Evolutionary conservation across 495 filamentous ascomycete species (phyloP), one percentile per base, ranked within the genome.

Genomic region (Penicillium subrubescens): DNA sequence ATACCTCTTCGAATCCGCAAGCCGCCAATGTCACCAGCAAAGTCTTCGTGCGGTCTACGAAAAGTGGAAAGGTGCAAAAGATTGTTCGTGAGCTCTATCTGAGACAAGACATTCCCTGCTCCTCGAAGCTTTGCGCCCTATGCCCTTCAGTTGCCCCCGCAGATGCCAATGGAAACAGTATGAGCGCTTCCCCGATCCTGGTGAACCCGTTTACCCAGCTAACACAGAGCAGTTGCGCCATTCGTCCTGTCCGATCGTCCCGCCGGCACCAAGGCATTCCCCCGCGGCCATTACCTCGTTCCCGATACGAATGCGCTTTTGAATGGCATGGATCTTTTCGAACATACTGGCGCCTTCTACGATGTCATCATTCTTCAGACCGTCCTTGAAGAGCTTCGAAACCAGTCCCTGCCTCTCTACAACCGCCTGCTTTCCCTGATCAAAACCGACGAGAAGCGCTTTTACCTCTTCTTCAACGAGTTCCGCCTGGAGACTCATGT

Each of bases 381-480:
- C 1, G 95, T 97, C 31, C 88, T 99, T 23, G 95, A 99, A 76
- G 95, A 98, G 78, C 86, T 99, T 55, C 88, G 91, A 67, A 97
- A 97, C 73, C 88, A 94, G 55, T 98, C 95, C 11, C 75, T 98
- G 58, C 95, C 95, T 25, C 83, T 99, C 56, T 99, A 98, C 81
- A 97, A 97, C 71, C 93, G 95, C 43, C 82, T 98, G 19, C 86
- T 97, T 57, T 85, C 88, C 21, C 80, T 99, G 69, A 96, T 93
- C 33, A 96, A 91, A 74, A 97, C 93, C 68, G 92, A 96, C 70
- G 93, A 96, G 39, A 98, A 98, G 79, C 87, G 94, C 15, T 98
- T 96, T 72, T 98, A 97, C 74, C 91, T 99, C 51, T 99, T 99
- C 78, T 98, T 98, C 84, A 99, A 99, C 76, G 95, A 99, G 62